Base-by-base conservation (phyloP, 768 basidiomycete genomes). In the Baorangia bicolor region DNA sequence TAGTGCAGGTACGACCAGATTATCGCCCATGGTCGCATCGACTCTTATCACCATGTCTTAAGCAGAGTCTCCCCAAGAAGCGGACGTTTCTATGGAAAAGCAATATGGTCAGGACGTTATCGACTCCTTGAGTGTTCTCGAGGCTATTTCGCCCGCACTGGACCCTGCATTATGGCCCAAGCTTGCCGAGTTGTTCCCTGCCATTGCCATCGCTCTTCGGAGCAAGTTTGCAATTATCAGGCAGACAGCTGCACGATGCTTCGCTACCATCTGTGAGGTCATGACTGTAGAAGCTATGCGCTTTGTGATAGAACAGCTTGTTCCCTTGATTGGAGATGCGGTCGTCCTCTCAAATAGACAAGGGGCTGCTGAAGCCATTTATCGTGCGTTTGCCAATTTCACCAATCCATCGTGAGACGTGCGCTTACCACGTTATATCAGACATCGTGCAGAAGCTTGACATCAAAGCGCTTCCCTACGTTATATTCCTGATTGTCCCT, bases 401-500 rank as follows among this genome's bases (percentile, higher is more conserved):
- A 41, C 44, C 21, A n/a, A 23, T 37, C 41, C n/a, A 38, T 38
- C 20, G 30, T 16, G 16, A 21, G 16, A 41, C 35, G n/a, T 25
- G 55, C 23, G 41, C 53, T 69, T 45, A 60, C 65, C 9, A 58
- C 16, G 9, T 57, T 38, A 50, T 37, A 0, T 20, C 64, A 98
- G 96, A 96, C 69, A 87, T 98, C 60, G 89, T 98, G 28, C 89
- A 94, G 61, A 82, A 83, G 57, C 82, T 99, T 47, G 94, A 98
- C 62, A 85, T 97, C 73, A 95, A 94, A 69, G 90, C 94, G 8
- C 77, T 99, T 40, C 96, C 97, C 12, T 99, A 98, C 67, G 89
- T 98, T 10, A 90, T 98, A 57, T 98, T 99, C 75, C 78, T 99
- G 73, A 85, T 99, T 31, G 95, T 98, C 0, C 97, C 97, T 0